Evolutionary conservation across 345 rosid species (phyloP).

Genomic region (Mangifera indica): DNA sequence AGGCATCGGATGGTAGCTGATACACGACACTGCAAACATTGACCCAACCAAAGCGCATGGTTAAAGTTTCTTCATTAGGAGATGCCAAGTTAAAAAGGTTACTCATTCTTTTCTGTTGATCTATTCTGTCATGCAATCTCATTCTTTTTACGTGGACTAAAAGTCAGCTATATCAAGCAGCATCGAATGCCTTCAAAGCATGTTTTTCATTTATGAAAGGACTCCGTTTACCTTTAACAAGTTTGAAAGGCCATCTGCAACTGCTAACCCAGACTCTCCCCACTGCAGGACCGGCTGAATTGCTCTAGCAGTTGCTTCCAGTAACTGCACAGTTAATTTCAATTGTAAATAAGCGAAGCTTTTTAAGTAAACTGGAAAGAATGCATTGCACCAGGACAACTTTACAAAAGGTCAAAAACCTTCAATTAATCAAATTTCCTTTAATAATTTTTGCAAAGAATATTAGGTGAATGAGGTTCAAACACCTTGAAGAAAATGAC

Average conservation of each 20-base stretch:
- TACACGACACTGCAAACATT: conserved; percentile 78
- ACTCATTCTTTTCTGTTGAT: background rate
- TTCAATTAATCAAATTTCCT: background rate
- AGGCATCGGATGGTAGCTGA: conserved; percentile 81
- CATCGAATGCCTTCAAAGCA: background rate
- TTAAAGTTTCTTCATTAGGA: background rate
- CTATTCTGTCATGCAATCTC: background rate
- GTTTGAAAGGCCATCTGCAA: conserved; percentile 89
- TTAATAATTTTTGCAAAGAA: background rate
- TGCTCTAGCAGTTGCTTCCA: conserved; percentile 97
- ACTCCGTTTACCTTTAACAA: conserved; percentile 67
- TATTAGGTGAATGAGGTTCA: background rate
- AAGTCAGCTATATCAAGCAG: too few relatives aligned
- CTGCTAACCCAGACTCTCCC: conserved; percentile 88
- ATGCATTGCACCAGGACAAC: background rate
- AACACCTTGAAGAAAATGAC: background rate
- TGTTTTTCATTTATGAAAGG: background rate
- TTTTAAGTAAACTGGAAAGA: background rate
- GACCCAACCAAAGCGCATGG: conserved; percentile 12
- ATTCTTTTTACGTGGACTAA: background rate
- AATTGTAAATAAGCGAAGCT: conserved; percentile 9
- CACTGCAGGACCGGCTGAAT: conserved; percentile 72
- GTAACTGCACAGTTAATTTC: conserved; percentile 50
- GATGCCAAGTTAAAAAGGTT: conserved; percentile 1
- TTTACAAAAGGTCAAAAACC: background rate